phyloP scores from a whole-genome alignment of 371 early-diverging fungal species.

The Lichtheimia corymbifera region DNA sequence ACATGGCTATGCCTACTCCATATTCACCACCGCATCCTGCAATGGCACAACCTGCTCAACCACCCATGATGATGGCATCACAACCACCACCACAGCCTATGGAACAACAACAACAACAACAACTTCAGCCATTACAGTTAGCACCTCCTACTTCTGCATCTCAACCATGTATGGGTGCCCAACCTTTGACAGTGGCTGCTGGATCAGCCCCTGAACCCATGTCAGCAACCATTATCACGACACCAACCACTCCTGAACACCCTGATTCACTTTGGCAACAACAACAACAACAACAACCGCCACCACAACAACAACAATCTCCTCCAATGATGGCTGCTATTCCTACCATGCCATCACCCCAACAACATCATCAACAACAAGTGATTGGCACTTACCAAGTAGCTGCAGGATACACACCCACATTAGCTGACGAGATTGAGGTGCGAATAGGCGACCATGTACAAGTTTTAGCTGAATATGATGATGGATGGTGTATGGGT shows the following conservation, averaged over 20 bases:
- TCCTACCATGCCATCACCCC: constrained; percentile 5
- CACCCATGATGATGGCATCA: neutral
- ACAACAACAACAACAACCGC: constrained; percentile 8
- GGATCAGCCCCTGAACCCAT: constrained; percentile 3
- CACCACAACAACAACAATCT: neutral
- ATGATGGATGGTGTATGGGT: constrained; percentile 30
- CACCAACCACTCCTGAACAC: neutral
- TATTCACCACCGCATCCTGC: too few species aligned
- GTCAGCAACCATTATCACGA: constrained; percentile 5
- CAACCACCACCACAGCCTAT: neutral
- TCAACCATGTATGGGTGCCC: constrained; percentile 4
- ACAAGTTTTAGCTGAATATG: constrained; percentile 26
- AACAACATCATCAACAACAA: neutral
- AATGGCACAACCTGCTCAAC: neutral
- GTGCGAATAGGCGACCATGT: constrained; percentile 27
- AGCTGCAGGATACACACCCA: constrained; percentile 38
- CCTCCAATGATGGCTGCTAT: neutral
- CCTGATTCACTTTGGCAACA: neutral
- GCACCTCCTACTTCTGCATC: constrained; percentile 9
- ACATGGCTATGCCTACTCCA: too few species aligned
- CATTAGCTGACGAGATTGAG: constrained; percentile 29
- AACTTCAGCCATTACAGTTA: constrained; percentile 1
- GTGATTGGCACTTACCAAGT: constrained; percentile 44
- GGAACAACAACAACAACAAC: constrained; percentile 3
- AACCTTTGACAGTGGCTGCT: constrained; percentile 1